Evolutionary conservation across 371 early-diverging fungal species (phyloP), one percentile per base, ranked within the genome.

Genomic region (Syncephalastrum monosporum): DNA sequence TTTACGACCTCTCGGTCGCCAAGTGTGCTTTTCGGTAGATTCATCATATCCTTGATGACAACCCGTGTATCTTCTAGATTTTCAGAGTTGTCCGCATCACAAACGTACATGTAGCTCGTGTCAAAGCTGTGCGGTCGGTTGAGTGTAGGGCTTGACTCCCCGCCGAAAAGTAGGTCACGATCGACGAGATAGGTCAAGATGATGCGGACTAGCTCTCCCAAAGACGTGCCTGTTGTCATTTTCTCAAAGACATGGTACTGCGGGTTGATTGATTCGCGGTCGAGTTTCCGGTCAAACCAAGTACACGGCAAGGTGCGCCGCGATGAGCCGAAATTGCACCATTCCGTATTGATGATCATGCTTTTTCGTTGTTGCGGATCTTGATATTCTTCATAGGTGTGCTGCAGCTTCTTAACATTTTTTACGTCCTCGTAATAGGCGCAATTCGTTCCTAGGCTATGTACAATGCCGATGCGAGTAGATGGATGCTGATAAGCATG

Each of bases 361-460:
- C 24, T 54, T 2, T 27, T 42, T 13, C n/a, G 19, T 12, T 25
- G 14, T 27, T 43, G 15, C 7, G 38, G 38, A 50, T 89, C 84
- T 50, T 72, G 78, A 54, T 61, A 62, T 53, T 55, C 66, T 52
- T 55, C 58, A 14, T 61, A 55, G 15, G 63, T 57, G 15, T 59
- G 62, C 45, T 50, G 61, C 13, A 75, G 77, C 75, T 95, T 97
- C 61, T 77, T 74, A 54, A 97, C 87, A 59, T 85, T 82, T 25
- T 69, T 68, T 27, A 87, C 75, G 17, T 77, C 68, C 71, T 93
- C 93, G 62, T 92, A 90, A 68, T 95, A 98, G 27, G 96, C 92
- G 45, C 94, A 94, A 64, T 98, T 98, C 47, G 96, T 92, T 27
- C 98, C 98, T 5, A 96, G 91, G 59, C 96, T 97, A 38, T 95